Evolutionary conservation across 2,329 filamentous ascomycete genomes (phyloP), one percentile per base, ranked within the genome.

Genomic region (Aspergillus costaricaensis): DNA sequence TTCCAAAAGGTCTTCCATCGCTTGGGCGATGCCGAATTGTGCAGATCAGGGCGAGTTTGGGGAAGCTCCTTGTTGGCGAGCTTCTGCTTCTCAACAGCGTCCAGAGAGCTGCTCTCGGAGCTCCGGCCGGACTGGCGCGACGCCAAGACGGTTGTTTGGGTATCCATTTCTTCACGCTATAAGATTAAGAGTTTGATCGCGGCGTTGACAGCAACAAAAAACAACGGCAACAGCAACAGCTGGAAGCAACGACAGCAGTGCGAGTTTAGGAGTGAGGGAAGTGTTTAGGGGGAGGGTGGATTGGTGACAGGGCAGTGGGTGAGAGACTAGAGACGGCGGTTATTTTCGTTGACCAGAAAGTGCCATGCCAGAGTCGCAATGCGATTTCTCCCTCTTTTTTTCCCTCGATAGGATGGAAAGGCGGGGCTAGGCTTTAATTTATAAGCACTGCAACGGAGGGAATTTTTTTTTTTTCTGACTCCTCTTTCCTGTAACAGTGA

Each of bases 1-100:
- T 74, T 75, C 71, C 80, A 74, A 61, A 85, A 83, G 1, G 79
- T 83, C 72, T 79, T 82, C 70, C 79, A 76, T 41, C 82, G 77
- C 63, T 81, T 81, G 4, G 81, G 74, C 3, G 78, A 79, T 7
- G 77, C 80, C 2, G 81, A 77, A 17, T 79, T 80, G 64, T 81
- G 77, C 12, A 79, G 68, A 30, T 75, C 66, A 3, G 66, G 63
- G 19, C 53, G 57, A 10, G 56, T 59, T 21, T 25, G 30, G 8
- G 47, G 47, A 4, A 30, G 14, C 47, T 60, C 47, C 44, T 53
- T 21, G 36, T 57, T 39, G 8, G 65, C 61, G 19, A 70, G 38
- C 57, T 67, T 70, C 41, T 66, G 63, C 59, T 71, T 71, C 55
- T 69, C 69, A 53, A 69, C 62, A 41, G 60, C 67, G 57, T 71